Base-by-base conservation (phyloP, 805 yeast genomes). In the Hanseniaspora vineae region DNA sequence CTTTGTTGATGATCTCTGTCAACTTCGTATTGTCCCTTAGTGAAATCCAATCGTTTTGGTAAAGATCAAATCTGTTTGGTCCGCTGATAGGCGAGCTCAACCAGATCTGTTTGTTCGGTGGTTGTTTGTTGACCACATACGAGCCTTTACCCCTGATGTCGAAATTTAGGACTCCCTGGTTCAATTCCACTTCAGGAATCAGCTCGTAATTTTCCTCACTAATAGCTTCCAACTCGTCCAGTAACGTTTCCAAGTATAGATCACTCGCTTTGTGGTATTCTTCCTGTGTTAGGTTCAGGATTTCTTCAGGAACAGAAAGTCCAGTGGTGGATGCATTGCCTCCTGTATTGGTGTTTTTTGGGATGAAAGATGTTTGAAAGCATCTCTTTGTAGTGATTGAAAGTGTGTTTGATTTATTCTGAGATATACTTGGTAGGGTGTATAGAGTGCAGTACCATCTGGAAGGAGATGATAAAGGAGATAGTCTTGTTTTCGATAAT, bases 41-140 rank as follows among this genome's bases (percentile, higher is more conserved):
- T 12, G 89, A 81, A 12, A 79, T 66, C 98, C 98, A 92, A 48
- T 71, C 68, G 3, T 84, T 84, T 40, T 77, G 73, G 42, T 83
- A 71, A 52, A 75, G 76, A 61, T 92, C 97, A 58, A 78, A 84
- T 54, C 84, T 67, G 59, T 88, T 87, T 6, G 98, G 98, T 0
- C 98, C 98, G 8, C 94, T 83, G 3, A 87, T 59, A 0, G 99
- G 99, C 42, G 95, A 84, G 50, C 94, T 78, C 46, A 90, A 72
- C 99, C 99, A 92, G 31, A 92, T 82, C 63, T 92, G 99, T 65
- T 85, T 83, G 66, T 88, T 92, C 3, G 98, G 97, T 1, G 98
- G 98, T 66, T 92, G 97, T 60, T 88, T 90, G 68, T 92, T 92
- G 59, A 92, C 81, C 31, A 92, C 95, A 60, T 92, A 92, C 0